Conservation (phyloP, 805 yeast species). For the Ogataea methanolica region DNA sequence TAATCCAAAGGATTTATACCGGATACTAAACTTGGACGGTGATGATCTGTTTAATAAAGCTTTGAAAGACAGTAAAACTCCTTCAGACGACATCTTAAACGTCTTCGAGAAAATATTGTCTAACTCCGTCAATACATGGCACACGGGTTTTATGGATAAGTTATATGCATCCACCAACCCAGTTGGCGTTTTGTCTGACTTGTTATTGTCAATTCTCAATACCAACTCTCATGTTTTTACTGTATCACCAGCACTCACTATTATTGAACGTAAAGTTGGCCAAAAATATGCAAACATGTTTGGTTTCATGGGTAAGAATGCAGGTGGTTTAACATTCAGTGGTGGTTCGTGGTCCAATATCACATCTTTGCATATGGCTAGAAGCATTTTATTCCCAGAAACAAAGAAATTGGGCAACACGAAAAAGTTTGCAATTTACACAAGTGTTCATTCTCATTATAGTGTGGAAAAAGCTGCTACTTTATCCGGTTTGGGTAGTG, state of each 20-base stretch:
- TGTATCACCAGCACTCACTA: constrained; percentile 75
- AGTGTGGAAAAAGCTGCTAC: constrained; percentile 81
- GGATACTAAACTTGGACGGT: constrained; percentile 32
- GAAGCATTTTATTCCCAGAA: constrained; percentile 61
- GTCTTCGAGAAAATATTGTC: constrained; percentile 53
- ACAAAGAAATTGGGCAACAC: constrained; percentile 60
- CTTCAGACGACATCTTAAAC: constrained; percentile 37
- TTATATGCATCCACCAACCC: constrained; percentile 84
- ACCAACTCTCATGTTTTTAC: constrained; percentile 85
- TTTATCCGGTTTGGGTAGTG: constrained; percentile 64
- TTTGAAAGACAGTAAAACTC: constrained; percentile 9
- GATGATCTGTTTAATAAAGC: constrained; percentile 22
- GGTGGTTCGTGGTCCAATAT: constrained; percentile 89
- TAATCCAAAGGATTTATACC: constrained; percentile 44
- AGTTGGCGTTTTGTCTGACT: constrained; percentile 71
- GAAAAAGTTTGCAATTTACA: constrained; percentile 60
- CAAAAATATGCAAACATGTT: constrained; percentile 64
- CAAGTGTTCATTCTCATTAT: constrained; percentile 73
- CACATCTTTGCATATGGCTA: constrained; percentile 73
- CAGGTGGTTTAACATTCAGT: constrained; percentile 82
- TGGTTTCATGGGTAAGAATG: constrained; percentile 46
- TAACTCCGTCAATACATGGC: constrained; percentile 81
- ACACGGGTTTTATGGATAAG: constrained; percentile 80
- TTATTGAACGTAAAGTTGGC: constrained; percentile 67
- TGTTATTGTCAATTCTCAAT: constrained; percentile 63